phyloP scores from a whole-genome alignment of 805 yeast genomes.

The Zygoascus tannicola region DNA sequence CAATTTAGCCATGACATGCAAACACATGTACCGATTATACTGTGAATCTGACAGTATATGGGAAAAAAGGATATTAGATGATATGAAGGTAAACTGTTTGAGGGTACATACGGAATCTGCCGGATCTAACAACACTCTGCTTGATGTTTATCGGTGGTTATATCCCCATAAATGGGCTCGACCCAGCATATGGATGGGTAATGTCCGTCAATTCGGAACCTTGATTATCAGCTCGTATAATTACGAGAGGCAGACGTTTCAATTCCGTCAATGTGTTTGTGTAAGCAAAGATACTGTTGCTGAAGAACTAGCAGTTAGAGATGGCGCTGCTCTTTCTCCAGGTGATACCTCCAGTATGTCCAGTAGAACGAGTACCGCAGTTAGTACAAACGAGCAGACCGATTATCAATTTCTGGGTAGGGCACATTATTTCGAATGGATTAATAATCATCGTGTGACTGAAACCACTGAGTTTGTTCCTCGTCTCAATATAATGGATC shows the following conservation, averaged over 20 bases:
- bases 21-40: background rate
- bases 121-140: slow-evolving; percentile 1
- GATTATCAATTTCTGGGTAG: background rate
- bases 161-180: slow-evolving; percentile 20
- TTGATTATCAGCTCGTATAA: slow-evolving; percentile 17
- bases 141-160: slow-evolving; percentile 12
- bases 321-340: background rate
- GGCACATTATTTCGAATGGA: background rate
- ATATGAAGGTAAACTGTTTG: background rate
- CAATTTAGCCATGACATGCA: slow-evolving; percentile 1
- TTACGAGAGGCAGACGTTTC: background rate
- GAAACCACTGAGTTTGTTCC: background rate
- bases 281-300: background rate
- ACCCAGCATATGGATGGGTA: slow-evolving; percentile 24
- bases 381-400: background rate
- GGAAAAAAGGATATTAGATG: background rate
- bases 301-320: background rate
- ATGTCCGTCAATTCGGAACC: slow-evolving; percentile 19
- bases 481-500: background rate
- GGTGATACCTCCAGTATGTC: background rate
- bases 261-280: background rate
- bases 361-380: background rate
- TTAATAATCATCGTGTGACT: background rate
- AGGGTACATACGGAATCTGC: background rate
- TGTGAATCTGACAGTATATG: background rate